Evolutionary conservation across 2,329 filamentous ascomycete species (phyloP), one percentile per base, ranked within the genome.

Genomic region (Aureobasidium zeae): DNA sequence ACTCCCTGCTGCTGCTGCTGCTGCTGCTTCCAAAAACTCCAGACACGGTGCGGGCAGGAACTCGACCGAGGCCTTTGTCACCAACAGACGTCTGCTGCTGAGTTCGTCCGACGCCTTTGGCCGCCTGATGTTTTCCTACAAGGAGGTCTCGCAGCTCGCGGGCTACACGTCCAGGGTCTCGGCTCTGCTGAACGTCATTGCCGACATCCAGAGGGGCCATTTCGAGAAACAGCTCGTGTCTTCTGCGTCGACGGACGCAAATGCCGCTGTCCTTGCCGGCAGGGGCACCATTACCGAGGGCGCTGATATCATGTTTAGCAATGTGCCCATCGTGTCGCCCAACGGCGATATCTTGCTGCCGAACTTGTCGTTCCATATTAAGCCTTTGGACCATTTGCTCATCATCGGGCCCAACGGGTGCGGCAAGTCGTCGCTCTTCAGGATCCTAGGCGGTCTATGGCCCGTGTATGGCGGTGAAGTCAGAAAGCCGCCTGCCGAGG

Each of bases 151-250:
- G 60, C 89, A 98, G 63, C 71, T 98, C 21, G 91, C 91, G 0
- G 91, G 91, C 25, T 93, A 94, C 67, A 98, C 91, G 0, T 89
- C 87, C 8, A 81, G 91, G 41, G 91, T 98, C 4, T 83, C 88
- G 1, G 85, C 84, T 2, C 71, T 98, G 3, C 71, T 98, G 11
- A 83, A 94, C 47, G 89, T 96, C 35, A 95, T 98, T 78, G 81
- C 89, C 47, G 91, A 98, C 53, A 85, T 96, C 41, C 79, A 87
- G 55, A 76, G 79, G 2, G 91, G 91, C 1, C 84, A 83, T 51
- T 98, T 95, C 56, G 84, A 95, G 65, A 98, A 98, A 74, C 93
- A 93, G 56, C 76, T 98, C 5, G 88, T 96, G 11, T 94, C 87
- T 0, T 91, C 87, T 16, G 86, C 84, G 0, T 81, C 80, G 8